Percentiles rank a stretch among this genome's conserved stretches.
phyloP scores from a whole-genome alignment of 148 eudicot species.

The Vaccinium corymbosum region DNA sequence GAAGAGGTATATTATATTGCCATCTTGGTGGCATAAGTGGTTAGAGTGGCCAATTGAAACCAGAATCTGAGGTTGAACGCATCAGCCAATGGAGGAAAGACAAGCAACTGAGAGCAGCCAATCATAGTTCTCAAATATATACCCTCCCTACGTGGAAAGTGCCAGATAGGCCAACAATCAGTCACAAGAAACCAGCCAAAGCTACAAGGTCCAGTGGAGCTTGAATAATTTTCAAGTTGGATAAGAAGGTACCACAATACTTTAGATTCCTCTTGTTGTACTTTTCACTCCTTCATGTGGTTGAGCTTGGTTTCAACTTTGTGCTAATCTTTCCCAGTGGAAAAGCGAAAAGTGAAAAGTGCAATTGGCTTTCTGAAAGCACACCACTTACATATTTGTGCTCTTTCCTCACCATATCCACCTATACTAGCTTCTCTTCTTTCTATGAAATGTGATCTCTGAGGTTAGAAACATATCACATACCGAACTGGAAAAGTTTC shows the following conservation, averaged over 20 bases:
- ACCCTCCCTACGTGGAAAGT: not conserved
- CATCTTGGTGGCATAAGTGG: not conserved
- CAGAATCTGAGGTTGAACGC: not conserved
- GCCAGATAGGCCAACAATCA: not conserved
- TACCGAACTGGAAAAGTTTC: too few relatives aligned
- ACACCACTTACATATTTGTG: not conserved
- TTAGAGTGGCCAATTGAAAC: slow-evolving; percentile 1
- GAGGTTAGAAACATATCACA: too few relatives aligned
- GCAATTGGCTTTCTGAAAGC: not conserved
- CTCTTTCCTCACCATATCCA: too few relatives aligned
- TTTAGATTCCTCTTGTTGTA: not conserved
- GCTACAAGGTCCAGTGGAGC: not conserved
- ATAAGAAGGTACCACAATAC: not conserved
- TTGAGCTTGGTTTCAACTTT: not conserved
- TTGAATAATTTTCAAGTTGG: not conserved
- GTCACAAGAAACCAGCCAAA: not conserved
- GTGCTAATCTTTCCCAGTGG: not conserved
- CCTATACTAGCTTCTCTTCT: too few relatives aligned
- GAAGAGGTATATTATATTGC: not conserved
- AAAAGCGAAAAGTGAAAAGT: not conserved
- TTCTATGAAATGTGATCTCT: too few relatives aligned
- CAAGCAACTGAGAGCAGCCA: not conserved
- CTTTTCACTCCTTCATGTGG: slow-evolving; percentile 1
- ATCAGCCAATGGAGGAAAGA: not conserved
- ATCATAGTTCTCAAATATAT: not conserved